Base-by-base conservation (phyloP, 768 basidiomycete species). In the Amanita phalloides region DNA sequence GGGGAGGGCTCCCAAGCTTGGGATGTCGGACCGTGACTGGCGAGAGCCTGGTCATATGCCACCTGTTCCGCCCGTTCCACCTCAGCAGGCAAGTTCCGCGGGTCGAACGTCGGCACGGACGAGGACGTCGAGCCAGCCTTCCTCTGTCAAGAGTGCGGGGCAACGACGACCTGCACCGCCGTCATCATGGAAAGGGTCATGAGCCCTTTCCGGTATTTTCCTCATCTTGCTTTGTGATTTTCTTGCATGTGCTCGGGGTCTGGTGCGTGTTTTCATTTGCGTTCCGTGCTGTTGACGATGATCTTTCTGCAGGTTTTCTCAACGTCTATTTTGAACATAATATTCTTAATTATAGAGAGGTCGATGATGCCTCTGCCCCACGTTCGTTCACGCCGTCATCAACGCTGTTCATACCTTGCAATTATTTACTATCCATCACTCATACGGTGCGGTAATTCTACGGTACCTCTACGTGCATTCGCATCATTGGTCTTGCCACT, bases 101-200 rank as follows among this genome's bases (percentile, higher is more conserved):
- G 53, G 51, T 28, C 45, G 55, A 13, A 57, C 57, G 45, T 51
- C 35, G 10, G 55, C 53, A 7, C 59, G 74, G 54, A 56, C 67
- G 51, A 60, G 76, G 56, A 73, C 76, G 28, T 60, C 70, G 9
- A 78, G 76, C 60, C 71, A 71, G 57, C 76, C 77, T 55, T 67
- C 71, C 66, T 45, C 54, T 53, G 36, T 61, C 61, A 30, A 57
- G 56, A 11, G 54, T 51, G 8, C 33, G 28, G 57, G 48, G 50
- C 48, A 53, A 44, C 63, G 68, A 48, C 70, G 61, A 43, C 66
- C 67, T n/a, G 33, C 51, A 45, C 67, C 72, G 1, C 81, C 81
- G 7, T 81, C 81, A 10, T 83, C 81, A 56, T 84, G 81, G 81
- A 81, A 76, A 43, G 51, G 39, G 30, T 25, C 48, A 41, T 46